Percentiles rank a stretch among this genome's conserved stretches.
These are phyloP conservation scores for Trypanosoma avium DNA, from an alignment of 208 protist genomes.

Conservation along the genomic window DNA sequence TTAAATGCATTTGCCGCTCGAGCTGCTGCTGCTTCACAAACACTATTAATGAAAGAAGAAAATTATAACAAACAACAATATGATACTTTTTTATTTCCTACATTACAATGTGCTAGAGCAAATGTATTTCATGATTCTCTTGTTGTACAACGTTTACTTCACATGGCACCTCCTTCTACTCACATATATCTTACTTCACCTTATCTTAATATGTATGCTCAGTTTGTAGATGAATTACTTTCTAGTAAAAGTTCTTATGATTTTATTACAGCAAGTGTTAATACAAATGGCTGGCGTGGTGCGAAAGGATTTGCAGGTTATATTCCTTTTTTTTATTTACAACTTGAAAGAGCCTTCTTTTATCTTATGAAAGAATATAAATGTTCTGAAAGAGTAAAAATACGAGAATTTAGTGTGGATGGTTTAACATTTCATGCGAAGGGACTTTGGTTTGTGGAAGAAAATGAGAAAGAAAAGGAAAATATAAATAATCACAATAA, in stretches of 20 bases:
- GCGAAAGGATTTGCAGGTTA: constrained; percentile 61
- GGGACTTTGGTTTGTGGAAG: constrained; percentile 64
- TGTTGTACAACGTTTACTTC: constrained; percentile 53
- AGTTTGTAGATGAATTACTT: constrained; percentile 60
- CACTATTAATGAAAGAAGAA: constrained; percentile 16
- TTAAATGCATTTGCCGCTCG: constrained; percentile 41
- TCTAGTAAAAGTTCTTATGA: constrained; percentile 31
- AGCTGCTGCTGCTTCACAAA: constrained; percentile 8
- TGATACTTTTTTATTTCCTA: constrained; percentile 80
- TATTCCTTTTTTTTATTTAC: constrained; percentile 83
- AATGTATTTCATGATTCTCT: constrained; percentile 67
- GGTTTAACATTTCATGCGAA: constrained; percentile 87
- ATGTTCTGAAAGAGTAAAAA: constrained; percentile 49
- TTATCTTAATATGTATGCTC: constrained; percentile 82
- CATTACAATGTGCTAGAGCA: constrained; percentile 64
- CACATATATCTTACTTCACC: constrained; percentile 76
- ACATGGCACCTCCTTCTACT: constrained; percentile 29
- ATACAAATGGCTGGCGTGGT: constrained; percentile 75
- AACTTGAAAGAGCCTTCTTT: constrained; percentile 79
- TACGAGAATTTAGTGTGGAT: constrained; percentile 64
- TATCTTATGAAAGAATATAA: constrained; percentile 58
- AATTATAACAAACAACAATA: no score
- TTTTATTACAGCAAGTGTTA: constrained; percentile 71
- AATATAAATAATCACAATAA: neutral
- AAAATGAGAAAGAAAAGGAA: neutral